Percentiles rank a stretch among this genome's conserved stretches.
These are phyloP conservation scores for Falciphora oryzae DNA, from an alignment of 2,329 filamentous ascomycete species.

Conservation along the genomic window DNA sequence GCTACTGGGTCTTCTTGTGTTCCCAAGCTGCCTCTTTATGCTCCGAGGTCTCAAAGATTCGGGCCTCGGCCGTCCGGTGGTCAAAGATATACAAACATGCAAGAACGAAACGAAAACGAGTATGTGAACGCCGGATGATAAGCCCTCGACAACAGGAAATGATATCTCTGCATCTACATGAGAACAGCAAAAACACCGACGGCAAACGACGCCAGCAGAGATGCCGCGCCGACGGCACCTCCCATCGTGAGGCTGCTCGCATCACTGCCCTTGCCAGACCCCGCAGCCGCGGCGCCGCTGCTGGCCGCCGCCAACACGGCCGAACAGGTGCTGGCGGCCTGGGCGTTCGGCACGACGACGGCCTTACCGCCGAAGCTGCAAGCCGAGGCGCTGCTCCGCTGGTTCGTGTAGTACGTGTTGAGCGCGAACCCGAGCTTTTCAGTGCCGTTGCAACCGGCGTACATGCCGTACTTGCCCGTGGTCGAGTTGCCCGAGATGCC, in stretches of 20 bases:
- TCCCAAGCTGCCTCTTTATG: background rate
- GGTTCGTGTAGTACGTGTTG: conserved; percentile 59
- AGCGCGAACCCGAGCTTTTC: conserved; percentile 66
- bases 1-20: background rate
- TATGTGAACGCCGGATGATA: too few species aligned
- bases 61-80: background rate
- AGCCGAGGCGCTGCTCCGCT: conserved; percentile 46
- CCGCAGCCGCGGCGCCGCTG: background rate
- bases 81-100: background rate
- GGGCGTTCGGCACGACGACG: conserved; percentile 38
- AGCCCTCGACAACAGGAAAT: too few species aligned
- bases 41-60: background rate
- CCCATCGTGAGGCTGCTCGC: background rate
- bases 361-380: conserved; percentile 66
- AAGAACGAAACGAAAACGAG: background rate
- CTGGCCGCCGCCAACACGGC: conserved; percentile 20
- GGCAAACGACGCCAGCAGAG: background rate
- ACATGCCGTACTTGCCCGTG: conserved; percentile 63
- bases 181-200: conserved; percentile 1
- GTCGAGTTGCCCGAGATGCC: conserved; percentile 61
- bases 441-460: conserved; percentile 64
- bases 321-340: conserved; percentile 50
- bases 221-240: background rate
- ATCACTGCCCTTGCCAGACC: background rate
- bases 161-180: background rate